These are phyloP conservation scores for Mortierella sp. DNA, from an alignment of 371 early-diverging fungal genomes.

Conservation along the genomic window DNA sequence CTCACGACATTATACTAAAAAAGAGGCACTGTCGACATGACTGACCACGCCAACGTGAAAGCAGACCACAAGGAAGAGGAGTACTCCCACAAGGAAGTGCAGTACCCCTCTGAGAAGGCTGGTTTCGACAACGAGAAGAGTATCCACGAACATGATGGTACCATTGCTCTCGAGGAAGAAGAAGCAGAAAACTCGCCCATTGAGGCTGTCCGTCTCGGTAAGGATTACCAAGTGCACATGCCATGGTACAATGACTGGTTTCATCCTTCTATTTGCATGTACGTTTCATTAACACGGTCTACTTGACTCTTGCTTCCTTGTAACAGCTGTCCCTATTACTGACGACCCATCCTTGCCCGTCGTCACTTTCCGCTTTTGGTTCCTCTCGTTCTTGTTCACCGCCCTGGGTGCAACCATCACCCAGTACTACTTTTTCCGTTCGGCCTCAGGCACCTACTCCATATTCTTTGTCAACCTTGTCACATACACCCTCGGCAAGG, in stretches of 20 bases:
- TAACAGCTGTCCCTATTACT: constrained; percentile 59
- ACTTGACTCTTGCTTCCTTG: too few species aligned
- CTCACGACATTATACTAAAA: too few species aligned
- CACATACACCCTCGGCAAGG: constrained; percentile 40
- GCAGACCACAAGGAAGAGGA: too few species aligned
- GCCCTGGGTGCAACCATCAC: constrained; percentile 64
- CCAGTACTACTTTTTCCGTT: constrained; percentile 54
- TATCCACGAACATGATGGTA: not conserved
- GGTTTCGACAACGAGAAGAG: not conserved
- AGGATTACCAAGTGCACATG: too few species aligned
- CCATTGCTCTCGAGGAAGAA: too few species aligned
- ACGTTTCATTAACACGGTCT: too few species aligned
- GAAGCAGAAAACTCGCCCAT: too few species aligned
- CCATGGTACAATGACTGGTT: too few species aligned
- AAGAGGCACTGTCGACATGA: not conserved
- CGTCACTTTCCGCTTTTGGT: constrained; percentile 75
- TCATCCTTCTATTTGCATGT: too few species aligned
- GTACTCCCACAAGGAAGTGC: too few species aligned
- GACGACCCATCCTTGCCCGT: constrained; percentile 70
- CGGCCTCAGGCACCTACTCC: constrained; percentile 36
- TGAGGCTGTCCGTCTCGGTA: too few species aligned
- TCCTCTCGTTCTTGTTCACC: constrained; percentile 72
- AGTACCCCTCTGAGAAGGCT: not conserved
- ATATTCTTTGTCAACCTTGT: constrained; percentile 49
- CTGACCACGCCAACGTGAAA: not conserved